A percentile compares a stretch with the other conserved stretches of the same genome.
phyloP scores from a whole-genome alignment of 179 eudicot genomes.

The Silene noctiflora region DNA sequence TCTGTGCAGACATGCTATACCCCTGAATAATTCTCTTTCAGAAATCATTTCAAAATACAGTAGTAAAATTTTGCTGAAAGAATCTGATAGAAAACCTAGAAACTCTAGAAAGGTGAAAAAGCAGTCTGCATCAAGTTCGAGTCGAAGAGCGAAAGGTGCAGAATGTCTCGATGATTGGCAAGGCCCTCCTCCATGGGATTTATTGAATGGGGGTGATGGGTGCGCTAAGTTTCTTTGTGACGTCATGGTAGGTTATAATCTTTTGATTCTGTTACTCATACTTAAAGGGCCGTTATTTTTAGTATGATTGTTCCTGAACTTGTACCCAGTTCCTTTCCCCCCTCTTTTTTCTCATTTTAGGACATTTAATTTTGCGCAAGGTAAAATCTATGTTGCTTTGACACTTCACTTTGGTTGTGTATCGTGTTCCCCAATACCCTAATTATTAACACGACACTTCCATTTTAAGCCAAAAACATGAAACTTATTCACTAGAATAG shows the following conservation, averaged over 20 bases:
- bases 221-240: conserved; percentile 92
- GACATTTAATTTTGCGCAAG: not conserved
- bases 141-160: conserved; percentile 31
- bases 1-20: conserved; percentile 26
- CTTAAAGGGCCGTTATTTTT: not conserved
- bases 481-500: not conserved
- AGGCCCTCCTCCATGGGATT: conserved; percentile 89
- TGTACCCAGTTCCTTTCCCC: not conserved
- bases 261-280: not conserved
- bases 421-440: no score
- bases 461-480: not conserved
- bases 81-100: conserved; percentile 73
- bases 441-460: not conserved
- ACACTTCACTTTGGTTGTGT: no score
- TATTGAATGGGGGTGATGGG: conserved; percentile 68
- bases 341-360: no score
- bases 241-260: conserved; percentile 59
- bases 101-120: conserved; percentile 61
- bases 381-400: not conserved
- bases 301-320: not conserved
- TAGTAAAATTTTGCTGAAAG: conserved; percentile 63
- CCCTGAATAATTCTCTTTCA: conserved; percentile 43
- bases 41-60: conserved; percentile 57
- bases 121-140: conserved; percentile 34
- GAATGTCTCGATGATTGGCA: conserved; percentile 57